Evolutionary conservation across 176 grass and related monocot species (phyloP).

Genomic region (Sorghum bicolor): Sorghum_bicolor_NCBIv3 NC_012879.2:55014001-55014500

Average conservation of each 20-base stretch:
- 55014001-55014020: too few relatives aligned
- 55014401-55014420: neutral
- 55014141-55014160: too few relatives aligned
- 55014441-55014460: neutral
- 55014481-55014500: neutral
- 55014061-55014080: too few relatives aligned
- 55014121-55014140: too few relatives aligned
- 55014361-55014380: neutral
- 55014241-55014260: neutral
- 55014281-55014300: neutral
- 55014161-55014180: too few relatives aligned
- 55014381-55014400: fast-evolving
- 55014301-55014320: neutral
- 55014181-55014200: too few relatives aligned
- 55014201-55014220: too few relatives aligned
- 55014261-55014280: slow-evolving; percentile 41
- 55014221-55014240: too few relatives aligned
- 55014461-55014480: slow-evolving; percentile 33
- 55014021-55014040: too few relatives aligned
- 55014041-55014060: too few relatives aligned
- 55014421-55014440: slow-evolving; percentile 19
- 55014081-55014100: too few relatives aligned
- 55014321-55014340: fast-evolving
- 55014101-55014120: too few relatives aligned
- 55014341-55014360: fast-evolving